Base-by-base conservation (phyloP, 371 early-diverging fungal species). In the Dichotomocladium elegans region DNA sequence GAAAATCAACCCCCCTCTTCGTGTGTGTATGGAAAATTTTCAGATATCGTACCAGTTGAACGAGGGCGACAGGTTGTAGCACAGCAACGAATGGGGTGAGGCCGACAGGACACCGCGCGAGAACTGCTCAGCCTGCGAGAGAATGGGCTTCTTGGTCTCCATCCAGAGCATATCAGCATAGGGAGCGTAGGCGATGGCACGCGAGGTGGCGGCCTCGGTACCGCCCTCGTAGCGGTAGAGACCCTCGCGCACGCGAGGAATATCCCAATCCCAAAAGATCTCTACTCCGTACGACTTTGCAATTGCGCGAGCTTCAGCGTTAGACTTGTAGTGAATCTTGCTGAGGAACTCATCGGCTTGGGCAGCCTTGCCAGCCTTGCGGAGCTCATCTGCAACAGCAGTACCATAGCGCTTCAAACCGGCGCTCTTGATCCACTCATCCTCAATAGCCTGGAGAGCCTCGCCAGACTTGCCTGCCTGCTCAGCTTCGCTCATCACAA, bases 121-220 rank as follows among this genome's bases (percentile, higher is more conserved):
- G 71, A 97, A 98, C 70, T 95, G 88, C 63, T 88, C 82, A 49
- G 99, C 97, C 75, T 98, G 99, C 42, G 80, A 62, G 55, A 85
- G 79, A 60, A 94, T 93, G 29, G 99, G 98, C 66, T 87, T 92
- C 71, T 88, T 91, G 54, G 96, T 95, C 77, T 98, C 97, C 97
- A 97, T 97, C 99, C 97, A 98, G 33, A 96, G 69, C 62, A 97
- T 78, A 75, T 98, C 99, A 61, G 91, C 85, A 80, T 95, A 97
- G 9, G 88, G 89, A 51, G 95, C 87, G 63, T 88, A 98, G 45
- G 93, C 93, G 49, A 89, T 77, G 43, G 92, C 89, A 64, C 98
- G 91, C 69, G 84, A 82, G 58, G 89, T 89, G 73, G 93, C 93
- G 48, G 90, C 90, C 42, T 89, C 84, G 41, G 95, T 96, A 55